Evolutionary conservation across 371 early-diverging fungal genomes (phyloP).

Genomic region (Funneliformis caledonium): DNA sequence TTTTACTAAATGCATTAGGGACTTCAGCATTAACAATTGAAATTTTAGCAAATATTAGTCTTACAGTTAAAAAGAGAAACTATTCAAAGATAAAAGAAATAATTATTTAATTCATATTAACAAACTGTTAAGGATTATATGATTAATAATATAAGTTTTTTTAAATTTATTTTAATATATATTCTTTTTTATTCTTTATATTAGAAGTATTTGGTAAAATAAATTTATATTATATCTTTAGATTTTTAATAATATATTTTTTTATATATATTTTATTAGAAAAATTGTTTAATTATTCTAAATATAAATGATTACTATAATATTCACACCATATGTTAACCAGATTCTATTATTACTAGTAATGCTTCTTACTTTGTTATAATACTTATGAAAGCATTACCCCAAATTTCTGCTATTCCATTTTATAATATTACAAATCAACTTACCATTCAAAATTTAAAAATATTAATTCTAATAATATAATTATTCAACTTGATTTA

Average conservation of each 20-base stretch:
- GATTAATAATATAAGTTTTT: neutral
- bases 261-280: neutral
- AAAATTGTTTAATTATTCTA: neutral
- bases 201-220: neutral
- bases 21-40: neutral
- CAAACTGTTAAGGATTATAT: neutral
- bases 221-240: too few relatives aligned
- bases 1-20: neutral
- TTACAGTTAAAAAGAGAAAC: neutral
- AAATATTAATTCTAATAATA: neutral
- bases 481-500: neutral
- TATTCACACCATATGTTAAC: neutral
- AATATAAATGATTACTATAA: slow-evolving; percentile 16
- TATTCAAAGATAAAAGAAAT: neutral
- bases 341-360: neutral
- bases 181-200: too few relatives aligned
- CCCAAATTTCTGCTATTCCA: neutral
- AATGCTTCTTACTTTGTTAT: neutral
- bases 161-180: too few relatives aligned
- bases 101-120: neutral
- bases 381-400: neutral
- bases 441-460: neutral
- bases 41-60: neutral
- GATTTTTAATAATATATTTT: neutral
- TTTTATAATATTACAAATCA: neutral